A percentile compares a stretch with the other conserved stretches of the same genome.
Conservation (phyloP, 2,329 filamentous ascomycete species). For the Xylaria sp. region DNA sequence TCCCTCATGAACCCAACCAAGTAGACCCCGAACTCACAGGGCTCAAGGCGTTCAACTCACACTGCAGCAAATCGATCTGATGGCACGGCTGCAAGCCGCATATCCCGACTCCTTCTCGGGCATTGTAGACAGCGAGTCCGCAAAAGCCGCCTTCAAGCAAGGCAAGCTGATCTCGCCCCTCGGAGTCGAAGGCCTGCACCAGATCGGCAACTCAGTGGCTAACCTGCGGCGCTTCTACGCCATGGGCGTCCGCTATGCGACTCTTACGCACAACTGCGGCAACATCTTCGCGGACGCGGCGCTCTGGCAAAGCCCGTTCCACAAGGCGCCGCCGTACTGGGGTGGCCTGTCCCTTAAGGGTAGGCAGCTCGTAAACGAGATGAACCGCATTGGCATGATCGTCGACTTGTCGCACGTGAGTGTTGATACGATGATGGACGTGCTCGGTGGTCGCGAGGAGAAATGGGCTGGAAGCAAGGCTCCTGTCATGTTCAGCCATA, state of each 20-base stretch:
- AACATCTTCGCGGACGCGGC: constrained; percentile 91
- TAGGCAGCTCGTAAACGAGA: constrained; percentile 78
- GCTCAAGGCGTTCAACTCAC: constrained; percentile 73
- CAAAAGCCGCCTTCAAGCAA: constrained; percentile 68
- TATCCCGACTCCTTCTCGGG: constrained; percentile 69
- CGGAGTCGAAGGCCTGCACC: constrained; percentile 88
- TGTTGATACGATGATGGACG: constrained; percentile 85
- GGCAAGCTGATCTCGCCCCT: constrained; percentile 80
- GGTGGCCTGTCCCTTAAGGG: constrained; percentile 79
- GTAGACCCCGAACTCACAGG: constrained; percentile 25
- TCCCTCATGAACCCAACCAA: not conserved
- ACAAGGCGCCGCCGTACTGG: constrained; percentile 69
- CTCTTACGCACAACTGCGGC: constrained; percentile 92
- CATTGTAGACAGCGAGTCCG: constrained; percentile 68
- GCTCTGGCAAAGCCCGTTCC: constrained; percentile 65
- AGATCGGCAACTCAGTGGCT: constrained; percentile 86
- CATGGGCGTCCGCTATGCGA: constrained; percentile 87
- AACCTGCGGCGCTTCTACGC: constrained; percentile 80
- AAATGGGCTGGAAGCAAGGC: constrained; percentile 78
- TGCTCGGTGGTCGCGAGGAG: constrained; percentile 69
- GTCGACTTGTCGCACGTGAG: constrained; percentile 85
- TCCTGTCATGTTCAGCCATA: constrained; percentile 90
- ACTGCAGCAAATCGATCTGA: constrained; percentile 72
- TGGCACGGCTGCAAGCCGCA: constrained; percentile 67
- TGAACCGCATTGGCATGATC: constrained; percentile 96